Conservation (phyloP, 345 rosid genomes). For the Syzygium grande region DNA sequence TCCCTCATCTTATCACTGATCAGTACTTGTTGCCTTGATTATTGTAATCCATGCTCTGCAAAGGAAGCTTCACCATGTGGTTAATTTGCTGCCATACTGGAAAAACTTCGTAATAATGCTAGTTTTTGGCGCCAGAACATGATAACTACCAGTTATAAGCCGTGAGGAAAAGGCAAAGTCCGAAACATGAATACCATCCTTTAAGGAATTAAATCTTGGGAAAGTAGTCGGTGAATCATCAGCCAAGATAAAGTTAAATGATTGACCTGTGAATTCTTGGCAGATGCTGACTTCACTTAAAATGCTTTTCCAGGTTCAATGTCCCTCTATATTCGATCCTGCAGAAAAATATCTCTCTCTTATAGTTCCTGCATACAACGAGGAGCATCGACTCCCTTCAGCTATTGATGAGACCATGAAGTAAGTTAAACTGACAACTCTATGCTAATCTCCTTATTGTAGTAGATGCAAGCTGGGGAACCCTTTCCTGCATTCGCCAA, state of each 20-base stretch:
- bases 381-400: constrained; percentile 85
- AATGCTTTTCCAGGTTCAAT: constrained; percentile 45
- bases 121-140: background rate
- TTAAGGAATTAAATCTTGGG: background rate
- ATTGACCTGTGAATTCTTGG: background rate
- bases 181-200: background rate
- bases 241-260: background rate
- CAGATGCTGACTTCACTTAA: background rate
- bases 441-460: background rate
- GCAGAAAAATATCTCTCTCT: constrained; percentile 77
- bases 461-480: background rate
- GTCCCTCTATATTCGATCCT: constrained; percentile 58
- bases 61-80: background rate
- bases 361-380: constrained; percentile 87
- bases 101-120: background rate
- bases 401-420: constrained; percentile 85
- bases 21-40: background rate
- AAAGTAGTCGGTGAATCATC: background rate
- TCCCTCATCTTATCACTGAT: background rate
- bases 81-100: background rate
- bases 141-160: background rate
- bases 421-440: constrained; percentile 27
- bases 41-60: background rate
- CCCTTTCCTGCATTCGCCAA: background rate
- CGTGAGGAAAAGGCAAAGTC: background rate